Conservation (phyloP, 192 early-diverging fungal genomes). For the Globomyces pollinis-pini region DNA sequence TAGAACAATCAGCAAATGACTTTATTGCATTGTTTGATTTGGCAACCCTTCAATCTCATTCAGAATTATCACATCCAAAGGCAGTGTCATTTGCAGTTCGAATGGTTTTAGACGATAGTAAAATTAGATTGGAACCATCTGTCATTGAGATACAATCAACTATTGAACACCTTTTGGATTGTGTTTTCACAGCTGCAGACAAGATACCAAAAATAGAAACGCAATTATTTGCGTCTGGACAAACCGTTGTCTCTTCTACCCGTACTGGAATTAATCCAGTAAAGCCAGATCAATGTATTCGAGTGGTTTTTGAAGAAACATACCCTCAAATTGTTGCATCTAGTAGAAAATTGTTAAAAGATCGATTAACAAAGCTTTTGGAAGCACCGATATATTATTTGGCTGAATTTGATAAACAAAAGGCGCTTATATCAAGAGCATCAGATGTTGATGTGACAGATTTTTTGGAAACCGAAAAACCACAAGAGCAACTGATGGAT, state of each 20-base stretch:
- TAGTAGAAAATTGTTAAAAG: constrained; percentile 23
- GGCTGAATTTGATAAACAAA: constrained; percentile 44
- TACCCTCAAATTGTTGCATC: constrained; percentile 37
- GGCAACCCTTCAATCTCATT: constrained; percentile 9
- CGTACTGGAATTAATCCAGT: constrained; percentile 27
- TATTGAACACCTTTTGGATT: constrained; percentile 40
- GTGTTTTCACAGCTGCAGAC: constrained; percentile 36
- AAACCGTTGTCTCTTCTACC: constrained; percentile 23
- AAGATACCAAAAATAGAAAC: constrained; percentile 49
- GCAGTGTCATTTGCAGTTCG: constrained; percentile 30
- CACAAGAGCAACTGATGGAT: constrained; percentile 42
- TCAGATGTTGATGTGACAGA: constrained; percentile 37
- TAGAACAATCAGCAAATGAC: constrained; percentile 37
- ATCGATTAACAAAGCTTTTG: constrained; percentile 25
- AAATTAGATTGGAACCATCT: constrained; percentile 39
- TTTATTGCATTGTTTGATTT: constrained; percentile 44
- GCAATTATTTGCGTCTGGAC: constrained; percentile 42
- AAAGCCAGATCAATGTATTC: constrained; percentile 45
- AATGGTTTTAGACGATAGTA: constrained; percentile 36
- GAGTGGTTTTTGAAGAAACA: constrained; percentile 47
- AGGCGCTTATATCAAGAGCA: constrained; percentile 23
- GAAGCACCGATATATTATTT: constrained; percentile 36
- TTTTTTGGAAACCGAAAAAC: constrained; percentile 35
- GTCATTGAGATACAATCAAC: constrained; percentile 34
- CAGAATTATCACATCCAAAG: constrained; percentile 19